Evolutionary conservation across 345 rosid species (phyloP), one percentile per base, ranked within the genome.

Genomic region (Geranium rotundifolium): DNA sequence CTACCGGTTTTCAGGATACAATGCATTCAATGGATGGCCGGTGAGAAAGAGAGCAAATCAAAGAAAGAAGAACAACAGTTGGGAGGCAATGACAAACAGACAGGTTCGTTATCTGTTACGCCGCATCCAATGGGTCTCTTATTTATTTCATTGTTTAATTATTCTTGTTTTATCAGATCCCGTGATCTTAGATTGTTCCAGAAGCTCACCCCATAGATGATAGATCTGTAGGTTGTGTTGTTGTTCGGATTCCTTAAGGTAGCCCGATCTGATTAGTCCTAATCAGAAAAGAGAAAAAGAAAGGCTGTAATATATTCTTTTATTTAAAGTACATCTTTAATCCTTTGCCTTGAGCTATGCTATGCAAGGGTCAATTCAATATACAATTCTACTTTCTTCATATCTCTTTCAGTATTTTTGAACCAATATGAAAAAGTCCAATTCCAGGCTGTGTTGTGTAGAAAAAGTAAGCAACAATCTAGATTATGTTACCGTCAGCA

Each of bases 1-100:
- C 37, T 2, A 7, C 37, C 7, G 37, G 37, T 3, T 84, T 88
- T 9, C 68, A 70, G 4, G 75, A 81, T 66, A 61, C 96, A 2
- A 80, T 87, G 17, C 57, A 63, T 59, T 85, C 98, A 34, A 57
- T 73, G 4, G 84, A 84, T 73, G 66, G 82, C 61, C 87, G 96
- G 65, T 87, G 81, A 85, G 19, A 58, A 56, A 65, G 31, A n/a
- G 7, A 49, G 61, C 59, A 50, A 62, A 67, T 49, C 50, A 41
- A 9, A 41, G 50, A 41, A 41, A 41, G 13, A 12, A 41, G 50
- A 41, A 41, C 1, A 41, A 9, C 50, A 41, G 50, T 12, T 41
- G 37, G 37, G 37, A 31, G 37, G 7, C 37, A 31, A 31, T 3
- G 37, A 31, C 37, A 31, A 31, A 31, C 37, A 41, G 50, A 41